Percentiles rank a stretch among this genome's conserved stretches.
Evolutionary conservation across 2,329 filamentous ascomycete species (phyloP).

Genomic region (Cytospora paraplurivora): DNA sequence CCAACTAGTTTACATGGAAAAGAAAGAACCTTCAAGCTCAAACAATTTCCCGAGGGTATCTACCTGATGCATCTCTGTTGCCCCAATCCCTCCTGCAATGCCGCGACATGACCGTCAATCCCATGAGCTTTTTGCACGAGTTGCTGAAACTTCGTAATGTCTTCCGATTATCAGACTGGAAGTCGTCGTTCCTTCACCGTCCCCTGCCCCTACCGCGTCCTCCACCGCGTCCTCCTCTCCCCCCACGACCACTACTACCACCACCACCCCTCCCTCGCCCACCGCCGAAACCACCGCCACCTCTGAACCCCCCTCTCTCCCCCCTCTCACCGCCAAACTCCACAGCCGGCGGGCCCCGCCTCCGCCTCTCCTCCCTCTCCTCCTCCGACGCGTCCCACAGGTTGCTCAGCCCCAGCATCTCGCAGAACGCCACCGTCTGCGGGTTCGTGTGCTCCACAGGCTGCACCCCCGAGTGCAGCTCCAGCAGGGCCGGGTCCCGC

Average conservation of each 20-base stretch:
- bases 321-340: conserved; percentile 34
- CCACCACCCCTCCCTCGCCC: conserved; percentile 42
- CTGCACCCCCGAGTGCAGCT: conserved; percentile 52
- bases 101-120: neutral
- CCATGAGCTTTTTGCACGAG: neutral
- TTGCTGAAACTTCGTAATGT: neutral
- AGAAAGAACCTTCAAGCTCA: neutral
- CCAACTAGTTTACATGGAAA: neutral
- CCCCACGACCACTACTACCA: conserved; percentile 37
- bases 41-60: conserved; percentile 14
- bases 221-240: conserved; percentile 40
- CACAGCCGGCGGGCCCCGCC: conserved; percentile 55
- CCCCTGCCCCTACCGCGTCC: conserved; percentile 43
- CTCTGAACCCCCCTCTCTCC: conserved; percentile 32
- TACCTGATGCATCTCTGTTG: neutral
- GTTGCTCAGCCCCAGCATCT: conserved; percentile 75
- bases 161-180: conserved; percentile 24
- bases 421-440: conserved; percentile 82
- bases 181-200: conserved; percentile 36
- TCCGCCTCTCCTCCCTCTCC: conserved; percentile 63
- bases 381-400: conserved; percentile 72
- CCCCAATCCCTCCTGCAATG: neutral
- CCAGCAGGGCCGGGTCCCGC: conserved; percentile 19
- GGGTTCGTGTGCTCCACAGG: conserved; percentile 84
- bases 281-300: conserved; percentile 35